Percentiles rank a stretch among this genome's conserved stretches.
Evolutionary conservation across 129 eudicot genomes (phyloP).

Genomic region (Lactuca sativa): DNA sequence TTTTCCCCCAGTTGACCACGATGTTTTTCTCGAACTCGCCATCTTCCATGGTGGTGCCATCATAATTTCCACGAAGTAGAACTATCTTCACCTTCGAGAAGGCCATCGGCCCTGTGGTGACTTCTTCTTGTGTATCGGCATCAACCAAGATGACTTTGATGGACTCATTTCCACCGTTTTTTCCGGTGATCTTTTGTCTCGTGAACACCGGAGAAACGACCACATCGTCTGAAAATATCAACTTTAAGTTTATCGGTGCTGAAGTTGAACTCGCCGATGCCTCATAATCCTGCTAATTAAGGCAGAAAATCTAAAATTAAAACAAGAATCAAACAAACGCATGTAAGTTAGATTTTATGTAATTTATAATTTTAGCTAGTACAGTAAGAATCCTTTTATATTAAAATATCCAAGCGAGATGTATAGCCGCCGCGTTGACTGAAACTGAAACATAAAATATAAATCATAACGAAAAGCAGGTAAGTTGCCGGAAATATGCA

Average conservation of each 20-base stretch:
- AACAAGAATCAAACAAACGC: not conserved
- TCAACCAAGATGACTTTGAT: slow-evolving; percentile 19
- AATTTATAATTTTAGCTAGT: too few species aligned
- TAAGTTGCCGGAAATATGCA: not conserved
- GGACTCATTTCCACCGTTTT: slow-evolving; percentile 9
- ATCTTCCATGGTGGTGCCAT: not conserved
- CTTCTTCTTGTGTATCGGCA: not conserved
- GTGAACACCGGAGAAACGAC: slow-evolving; percentile 26
- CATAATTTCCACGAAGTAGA: slow-evolving; percentile 18
- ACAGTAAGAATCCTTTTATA: too few species aligned
- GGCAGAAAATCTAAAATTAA: not conserved
- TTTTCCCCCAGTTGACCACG: slow-evolving; percentile 1
- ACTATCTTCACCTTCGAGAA: slow-evolving; percentile 23
- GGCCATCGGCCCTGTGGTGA: slow-evolving; percentile 14
- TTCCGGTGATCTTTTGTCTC: not conserved
- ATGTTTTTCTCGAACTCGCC: slow-evolving; percentile 19
- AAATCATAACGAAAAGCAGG: too few species aligned
- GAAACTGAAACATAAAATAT: not conserved
- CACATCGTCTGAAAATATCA: slow-evolving; percentile 2
- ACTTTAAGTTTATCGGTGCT: slow-evolving; percentile 14
- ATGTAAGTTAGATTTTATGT: not conserved
- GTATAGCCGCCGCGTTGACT: not conserved
- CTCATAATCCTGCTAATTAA: slow-evolving; percentile 4
- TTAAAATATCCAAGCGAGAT: not conserved
- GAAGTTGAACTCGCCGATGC: slow-evolving; percentile 29